Evolutionary conservation across 306 rosid species (phyloP), one percentile per base, ranked within the genome.

Genomic region (Castanea mollissima): DNA sequence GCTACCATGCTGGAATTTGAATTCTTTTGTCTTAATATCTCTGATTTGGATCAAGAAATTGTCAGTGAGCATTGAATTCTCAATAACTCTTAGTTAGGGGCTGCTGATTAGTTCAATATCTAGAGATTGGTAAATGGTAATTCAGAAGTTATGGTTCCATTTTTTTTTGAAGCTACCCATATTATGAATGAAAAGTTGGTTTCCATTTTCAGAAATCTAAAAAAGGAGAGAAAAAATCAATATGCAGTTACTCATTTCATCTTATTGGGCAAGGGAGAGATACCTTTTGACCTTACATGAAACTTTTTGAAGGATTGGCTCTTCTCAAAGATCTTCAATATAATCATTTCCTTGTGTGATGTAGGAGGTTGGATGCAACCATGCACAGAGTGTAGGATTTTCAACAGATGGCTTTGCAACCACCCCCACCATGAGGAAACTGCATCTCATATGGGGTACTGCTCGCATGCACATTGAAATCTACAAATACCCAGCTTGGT

Each of bases 311-410:
- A 34, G 3, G 51, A 68, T 35, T n/a, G 27, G 14, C 15, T 38
- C 12, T 68, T 35, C 52, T n/a, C 25, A 2, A 38, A 11, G 21
- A 56, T 63, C 11, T 69, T 76, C 35, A 60, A 4, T 69, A 2
- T 32, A 69, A 31, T 20, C 2, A 20, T 74, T 73, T 23, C 51
- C 52, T 63, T 82, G 81, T 79, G 71, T 80, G 71, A 55, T 92
- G 80, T 97, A 94, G 99, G 99, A 95, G 80, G 98, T 92, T 79
- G 99, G 97, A 62, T 90, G 99, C 78, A 92, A 95, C 84, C 99
- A 95, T 88, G 99, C 98, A 77, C 99, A 95, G 78, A 74, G 90
- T 93, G 94, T 93, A 79, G 99, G 99, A 56, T 95, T 76, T 88
- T 92, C 99, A 12, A 95, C 92, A 0, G 97, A 92, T 77, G 99